phyloP scores from a whole-genome alignment of 768 basidiomycete genomes.

The Goffeauzyma gilvescens region DNA sequence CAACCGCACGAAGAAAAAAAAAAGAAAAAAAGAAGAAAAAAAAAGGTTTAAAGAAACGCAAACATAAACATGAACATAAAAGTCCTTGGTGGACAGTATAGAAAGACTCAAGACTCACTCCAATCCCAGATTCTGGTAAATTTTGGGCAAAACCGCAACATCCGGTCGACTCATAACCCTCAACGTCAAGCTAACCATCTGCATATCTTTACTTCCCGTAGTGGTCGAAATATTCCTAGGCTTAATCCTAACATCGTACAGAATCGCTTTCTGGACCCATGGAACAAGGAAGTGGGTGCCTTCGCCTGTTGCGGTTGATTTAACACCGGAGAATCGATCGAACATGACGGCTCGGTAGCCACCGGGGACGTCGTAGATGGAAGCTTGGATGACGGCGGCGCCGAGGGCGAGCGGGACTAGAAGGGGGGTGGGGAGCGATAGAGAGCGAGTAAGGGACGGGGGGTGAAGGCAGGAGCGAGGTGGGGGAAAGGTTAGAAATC shows the following conservation, averaged over 20 bases:
- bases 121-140: constrained; percentile 83
- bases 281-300: constrained; percentile 93
- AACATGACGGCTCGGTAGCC: constrained; percentile 95
- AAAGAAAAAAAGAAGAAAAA: not conserved
- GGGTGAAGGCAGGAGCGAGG: not conserved
- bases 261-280: constrained; percentile 85
- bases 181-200: constrained; percentile 93
- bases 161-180: constrained; percentile 91
- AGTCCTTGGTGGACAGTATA: too few species aligned
- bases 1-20: not conserved
- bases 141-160: constrained; percentile 63
- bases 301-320: constrained; percentile 56
- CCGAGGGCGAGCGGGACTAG: constrained; percentile 53
- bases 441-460: not conserved
- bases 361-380: constrained; percentile 49
- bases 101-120: constrained; percentile 38
- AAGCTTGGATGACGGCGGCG: constrained; percentile 36
- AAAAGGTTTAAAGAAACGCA: not conserved
- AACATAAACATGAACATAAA: too few species aligned
- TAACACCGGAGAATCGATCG: constrained; percentile 85
- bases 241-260: constrained; percentile 95
- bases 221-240: constrained; percentile 98
- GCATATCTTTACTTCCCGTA: constrained; percentile 88
- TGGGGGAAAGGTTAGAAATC: not conserved
- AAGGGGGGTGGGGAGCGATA: not conserved